Evolutionary conservation across 345 rosid species (phyloP), one percentile per base, ranked within the genome.

Genomic region (Citrus inodora): DNA sequence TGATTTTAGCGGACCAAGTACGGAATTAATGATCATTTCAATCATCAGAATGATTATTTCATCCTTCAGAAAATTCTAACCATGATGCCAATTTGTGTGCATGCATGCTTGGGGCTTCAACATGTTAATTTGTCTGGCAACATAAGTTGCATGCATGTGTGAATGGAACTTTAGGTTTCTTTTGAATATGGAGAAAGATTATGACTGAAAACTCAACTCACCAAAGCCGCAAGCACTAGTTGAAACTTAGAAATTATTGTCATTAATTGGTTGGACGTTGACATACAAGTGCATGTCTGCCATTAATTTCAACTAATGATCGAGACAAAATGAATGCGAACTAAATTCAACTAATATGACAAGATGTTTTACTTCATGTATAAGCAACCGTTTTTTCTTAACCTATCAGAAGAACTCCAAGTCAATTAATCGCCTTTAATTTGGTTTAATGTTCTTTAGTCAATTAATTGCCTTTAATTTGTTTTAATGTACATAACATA

Each of bases 351-450:
- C 22, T 17, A 4, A 53, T 17, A 53, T 17, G 58, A 24, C 3
- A 63, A 81, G 65, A 73, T 71, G 28, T 67, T 48, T 81, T 76
- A 62, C 84, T 84, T 84, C 78, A 24, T 7, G 7, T 28, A 61
- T 19, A 67, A 77, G 84, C 28, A 79, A 84, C 70, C 74, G 56
- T 32, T 42, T 63, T 37, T 25, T 70, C 24, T 70, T 27, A 56
- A 63, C 37, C 17, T 19, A 38, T 70, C 3, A 27, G 59, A 48
- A 4, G 7, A 37, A 22, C 71, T 14, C 2, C 5, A 70, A 70
- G 33, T 27, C 25, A 70, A 42, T 46, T 70, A 24, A 27, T 27
- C 4, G 7, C 59, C 60, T 25, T 30, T 17, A 13, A 33, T 27
- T 42, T 42, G 48, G 21, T 51, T 13, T 14, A 51, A 51, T 4